Conservation (phyloP, 805 yeast genomes). For the Saccharomycopsis fermentans region DNA sequence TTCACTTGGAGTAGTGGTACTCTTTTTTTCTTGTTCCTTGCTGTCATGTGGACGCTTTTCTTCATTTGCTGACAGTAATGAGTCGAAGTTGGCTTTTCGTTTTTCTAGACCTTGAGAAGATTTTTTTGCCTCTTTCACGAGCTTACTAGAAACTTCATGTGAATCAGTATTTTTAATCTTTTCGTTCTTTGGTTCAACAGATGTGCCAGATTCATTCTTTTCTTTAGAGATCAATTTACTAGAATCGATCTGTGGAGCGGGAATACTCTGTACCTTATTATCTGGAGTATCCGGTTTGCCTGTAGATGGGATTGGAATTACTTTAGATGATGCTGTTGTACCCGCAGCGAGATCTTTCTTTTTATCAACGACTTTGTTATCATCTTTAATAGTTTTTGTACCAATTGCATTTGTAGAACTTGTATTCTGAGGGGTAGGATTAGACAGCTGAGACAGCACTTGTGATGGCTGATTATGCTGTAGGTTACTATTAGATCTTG, state of each 20-base stretch:
- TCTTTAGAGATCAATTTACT: too few species aligned
- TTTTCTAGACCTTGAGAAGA: neutral
- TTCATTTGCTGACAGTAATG: neutral
- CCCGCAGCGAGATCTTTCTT: too few species aligned
- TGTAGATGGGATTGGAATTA: too few species aligned
- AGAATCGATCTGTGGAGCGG: too few species aligned
- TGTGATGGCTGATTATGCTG: neutral
- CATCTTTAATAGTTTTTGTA: too few species aligned
- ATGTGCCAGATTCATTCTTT: too few species aligned
- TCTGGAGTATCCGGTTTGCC: too few species aligned
- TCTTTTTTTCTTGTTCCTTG: neutral
- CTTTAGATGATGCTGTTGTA: too few species aligned
- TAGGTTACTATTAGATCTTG: neutral
- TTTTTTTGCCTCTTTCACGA: neutral
- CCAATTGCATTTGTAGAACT: too few species aligned
- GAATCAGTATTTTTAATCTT: neutral
- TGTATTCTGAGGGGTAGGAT: neutral
- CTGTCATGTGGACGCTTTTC: neutral
- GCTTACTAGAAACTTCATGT: neutral
- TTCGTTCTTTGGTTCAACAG: neutral
- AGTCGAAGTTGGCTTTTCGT: neutral
- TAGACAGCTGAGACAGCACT: too few species aligned
- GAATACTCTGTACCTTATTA: too few species aligned
- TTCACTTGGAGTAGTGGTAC: neutral
- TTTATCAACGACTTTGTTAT: too few species aligned